Evolutionary conservation across 108 stramenopile genomes (phyloP), one percentile per base, ranked within the genome.

Genomic region (Cyclotella kingstonii): DNA sequence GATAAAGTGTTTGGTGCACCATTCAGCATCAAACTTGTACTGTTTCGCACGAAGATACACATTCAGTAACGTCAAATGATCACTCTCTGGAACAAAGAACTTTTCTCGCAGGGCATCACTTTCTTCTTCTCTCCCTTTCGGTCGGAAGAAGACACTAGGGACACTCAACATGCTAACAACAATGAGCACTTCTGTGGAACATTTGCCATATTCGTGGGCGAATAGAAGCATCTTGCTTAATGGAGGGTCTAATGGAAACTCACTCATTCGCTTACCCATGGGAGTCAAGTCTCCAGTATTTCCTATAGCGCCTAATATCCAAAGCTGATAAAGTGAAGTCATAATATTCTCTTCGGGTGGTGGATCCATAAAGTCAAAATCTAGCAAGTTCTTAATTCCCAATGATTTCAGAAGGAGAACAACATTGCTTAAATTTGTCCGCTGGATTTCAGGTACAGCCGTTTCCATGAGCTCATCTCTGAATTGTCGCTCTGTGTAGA

Each of bases 11-110:
- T 92, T 79, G 3, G 90, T 84, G 74, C 97, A 98, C 98, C 98
- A 99, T 43, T 86, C 67, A 1, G 92, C 66, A 66, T 91, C 90
- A 79, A 94, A 97, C 44, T 83, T 84, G 76, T 96, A 90, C 66
- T 89, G 88, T 59, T 96, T 92, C 58, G 96, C 95, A 62, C 92
- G 90, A 42, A 86, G 80, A 52, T 93, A 98, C 11, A 99, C 97
- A 73, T 99, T 99, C 57, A 97, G 68, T 11, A 97, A 66, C 7
- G 98, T 99, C 45, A 99, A 69, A 63, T 99, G 98, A 77, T 99
- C 98, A 22, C 85, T 87, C 72, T 99, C 98, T 0, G 98, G 98
- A n/a, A 99, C 97, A 76, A 97, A 97, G 68, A 99, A 98, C 74
- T 97, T 97, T 73, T 99, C 98, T 21, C 97, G 86, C 4, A 94